A percentile compares a stretch with the other conserved stretches of the same genome.
Conservation (phyloP, 305 asterid genomes). For the Ruellia speciosa region DNA sequence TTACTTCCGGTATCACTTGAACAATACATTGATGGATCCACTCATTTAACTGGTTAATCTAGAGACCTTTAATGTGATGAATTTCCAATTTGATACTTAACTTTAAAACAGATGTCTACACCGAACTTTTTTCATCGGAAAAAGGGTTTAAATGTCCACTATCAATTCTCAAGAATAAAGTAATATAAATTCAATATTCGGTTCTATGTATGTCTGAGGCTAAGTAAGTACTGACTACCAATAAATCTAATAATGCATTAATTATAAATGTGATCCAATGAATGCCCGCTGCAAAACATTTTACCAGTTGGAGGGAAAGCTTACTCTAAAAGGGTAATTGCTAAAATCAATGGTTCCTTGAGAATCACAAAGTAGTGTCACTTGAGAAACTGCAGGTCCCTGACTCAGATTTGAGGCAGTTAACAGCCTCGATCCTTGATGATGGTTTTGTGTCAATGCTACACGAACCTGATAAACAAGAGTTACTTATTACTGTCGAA, state of each 20-base stretch:
- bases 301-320: constrained; percentile 27
- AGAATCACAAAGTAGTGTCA: constrained; percentile 81
- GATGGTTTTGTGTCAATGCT: constrained; percentile 65
- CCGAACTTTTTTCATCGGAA: neutral
- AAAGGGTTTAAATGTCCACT: neutral
- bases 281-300: constrained; percentile 7
- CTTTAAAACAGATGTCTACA: neutral
- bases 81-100: constrained; percentile 1
- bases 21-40: neutral
- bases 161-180: no score
- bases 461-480: constrained; percentile 49
- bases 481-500: constrained; percentile 15
- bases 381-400: constrained; percentile 73
- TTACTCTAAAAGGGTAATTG: constrained; percentile 80
- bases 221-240: no score
- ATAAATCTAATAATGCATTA: neutral
- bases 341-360: constrained; percentile 86
- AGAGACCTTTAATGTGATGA: constrained; percentile 2
- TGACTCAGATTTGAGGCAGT: constrained; percentile 46
- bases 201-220: no score
- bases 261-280: constrained; percentile 2
- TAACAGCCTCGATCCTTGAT: constrained; percentile 55
- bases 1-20: neutral
- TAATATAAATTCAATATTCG: no score
- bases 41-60: neutral